Base-by-base conservation (phyloP, 1,284 basidiomycete genomes). In the Tilletiopsis washingtonensis region DNA sequence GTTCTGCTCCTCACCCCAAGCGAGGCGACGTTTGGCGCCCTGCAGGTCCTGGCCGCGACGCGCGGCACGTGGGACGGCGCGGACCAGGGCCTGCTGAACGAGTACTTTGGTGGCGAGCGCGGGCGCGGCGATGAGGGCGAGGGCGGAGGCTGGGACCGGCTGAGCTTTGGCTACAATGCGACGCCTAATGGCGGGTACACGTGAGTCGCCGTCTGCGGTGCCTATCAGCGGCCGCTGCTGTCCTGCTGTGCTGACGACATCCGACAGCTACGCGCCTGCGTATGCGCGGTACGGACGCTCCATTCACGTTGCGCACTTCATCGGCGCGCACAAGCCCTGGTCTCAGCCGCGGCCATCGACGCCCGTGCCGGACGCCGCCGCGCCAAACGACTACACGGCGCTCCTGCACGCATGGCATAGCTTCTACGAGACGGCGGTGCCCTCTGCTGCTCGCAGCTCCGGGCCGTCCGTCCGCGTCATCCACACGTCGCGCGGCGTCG, bases 101-200 rank as follows among this genome's bases (percentile, higher is more conserved):
- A 96, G 76, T 96, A 86, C 84, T 81, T 78, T 63, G 75, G 75
- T 0, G 74, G 75, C 27, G 77, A 76, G 46, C 74, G 74, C 0
- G 81, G 84, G 45, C 41, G 42, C 42, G 39, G 40, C 7, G 47
- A 50, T 2, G 43, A 39, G 12, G 14, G 58, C 45, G 17, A 48
- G 2, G 90, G 87, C 25, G 77, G 76, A 9, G 77, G 87, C 59
- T 97, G 91, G 91, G 82, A 93, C 66, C 80, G 88, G 58, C 81
- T 96, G 59, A 89, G 88, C 71, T 73, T 68, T 59, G 74, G 76
- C 1, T 98, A 94, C 77, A 98, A 98, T 73, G 93, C 90, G 6
- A 97, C 93, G 1, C 91, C 91, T 9, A 90, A 89, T n/a, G 89
- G 90, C 47, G 88, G 86, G 47, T 98, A 98, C 77, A 93, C 88